These are phyloP conservation scores for Hylodesmum podocarpum DNA, from an alignment of 306 rosid genomes.

Conservation along the genomic window DNA sequence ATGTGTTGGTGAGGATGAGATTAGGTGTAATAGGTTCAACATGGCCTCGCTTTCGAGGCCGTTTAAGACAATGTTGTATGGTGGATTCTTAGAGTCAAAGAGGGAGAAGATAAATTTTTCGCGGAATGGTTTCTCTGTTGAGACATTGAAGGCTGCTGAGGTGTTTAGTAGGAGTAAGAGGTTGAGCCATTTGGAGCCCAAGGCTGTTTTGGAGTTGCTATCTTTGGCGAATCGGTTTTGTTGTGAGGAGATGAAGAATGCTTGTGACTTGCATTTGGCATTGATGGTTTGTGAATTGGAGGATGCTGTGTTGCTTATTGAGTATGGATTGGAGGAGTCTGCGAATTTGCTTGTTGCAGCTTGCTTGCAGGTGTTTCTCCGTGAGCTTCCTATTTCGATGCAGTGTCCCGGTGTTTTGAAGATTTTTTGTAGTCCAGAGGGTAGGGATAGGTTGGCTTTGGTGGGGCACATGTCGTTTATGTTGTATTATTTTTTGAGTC, in stretches of 20 bases:
- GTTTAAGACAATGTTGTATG: slow-evolving; percentile 72
- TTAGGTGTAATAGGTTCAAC: slow-evolving; percentile 63
- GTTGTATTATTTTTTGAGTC: slow-evolving; percentile 76
- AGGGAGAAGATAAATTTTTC: slow-evolving; percentile 78
- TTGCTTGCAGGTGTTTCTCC: slow-evolving; percentile 79
- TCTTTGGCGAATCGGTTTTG: slow-evolving; percentile 71
- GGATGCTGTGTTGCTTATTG: slow-evolving; percentile 58
- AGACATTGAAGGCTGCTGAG: slow-evolving; percentile 71
- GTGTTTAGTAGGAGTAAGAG: slow-evolving; percentile 68
- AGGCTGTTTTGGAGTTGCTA: slow-evolving; percentile 62
- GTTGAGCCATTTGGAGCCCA: slow-evolving; percentile 44
- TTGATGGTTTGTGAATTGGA: slow-evolving; percentile 65
- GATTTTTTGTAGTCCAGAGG: slow-evolving; percentile 69
- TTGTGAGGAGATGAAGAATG: slow-evolving; percentile 79
- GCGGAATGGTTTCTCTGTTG: slow-evolving; percentile 54
- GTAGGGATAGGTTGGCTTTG: slow-evolving; percentile 58
- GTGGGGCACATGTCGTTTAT: slow-evolving; percentile 68
- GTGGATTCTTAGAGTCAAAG: slow-evolving; percentile 63
- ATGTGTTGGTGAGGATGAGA: slow-evolving; percentile 61
- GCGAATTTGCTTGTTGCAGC: slow-evolving; percentile 77
- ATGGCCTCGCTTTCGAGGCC: slow-evolving; percentile 72
- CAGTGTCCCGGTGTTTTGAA: slow-evolving; percentile 49
- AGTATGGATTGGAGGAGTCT: slow-evolving; percentile 75
- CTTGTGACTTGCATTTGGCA: slow-evolving; percentile 72
- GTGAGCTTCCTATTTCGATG: slow-evolving; percentile 75